A percentile compares a stretch with the other conserved stretches of the same genome.
Conservation (phyloP, 768 basidiomycete genomes). For the Boletus fagicola region DNA sequence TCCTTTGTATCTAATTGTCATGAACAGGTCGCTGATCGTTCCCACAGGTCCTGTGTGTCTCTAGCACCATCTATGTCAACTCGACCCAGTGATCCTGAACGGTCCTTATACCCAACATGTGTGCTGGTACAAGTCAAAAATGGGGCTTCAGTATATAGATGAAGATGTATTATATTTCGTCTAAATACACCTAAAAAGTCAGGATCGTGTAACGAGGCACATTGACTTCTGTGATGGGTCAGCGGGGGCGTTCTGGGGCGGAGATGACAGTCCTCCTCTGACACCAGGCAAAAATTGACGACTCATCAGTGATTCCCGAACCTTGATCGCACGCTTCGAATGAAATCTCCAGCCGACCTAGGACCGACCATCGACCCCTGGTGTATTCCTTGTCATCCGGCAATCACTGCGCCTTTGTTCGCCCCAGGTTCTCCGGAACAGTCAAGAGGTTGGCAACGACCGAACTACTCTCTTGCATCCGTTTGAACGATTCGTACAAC, state of each 20-base stretch:
- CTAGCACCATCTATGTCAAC: conserved; percentile 26
- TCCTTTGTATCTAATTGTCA: neutral
- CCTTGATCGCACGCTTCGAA: neutral
- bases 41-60: conserved; percentile 28
- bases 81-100: conserved; percentile 11
- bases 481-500: conserved; percentile 50
- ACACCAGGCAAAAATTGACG: neutral
- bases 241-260: neutral
- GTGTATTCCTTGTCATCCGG: neutral
- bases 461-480: conserved; percentile 55
- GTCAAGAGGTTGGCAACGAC: conserved; percentile 47
- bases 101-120: neutral
- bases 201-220: neutral
- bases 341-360: neutral
- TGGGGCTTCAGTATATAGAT: neutral
- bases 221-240: neutral
- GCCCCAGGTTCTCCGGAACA: conserved; percentile 26
- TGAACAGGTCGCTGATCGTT: neutral
- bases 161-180: neutral
- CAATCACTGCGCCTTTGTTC: conserved; percentile 11
- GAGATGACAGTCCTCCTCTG: neutral
- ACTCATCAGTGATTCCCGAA: neutral
- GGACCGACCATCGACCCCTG: neutral
- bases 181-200: neutral
- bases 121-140: neutral